Base-by-base conservation (phyloP, 1,139 yeast genomes). In the Kodamaea anthophila region DNA sequence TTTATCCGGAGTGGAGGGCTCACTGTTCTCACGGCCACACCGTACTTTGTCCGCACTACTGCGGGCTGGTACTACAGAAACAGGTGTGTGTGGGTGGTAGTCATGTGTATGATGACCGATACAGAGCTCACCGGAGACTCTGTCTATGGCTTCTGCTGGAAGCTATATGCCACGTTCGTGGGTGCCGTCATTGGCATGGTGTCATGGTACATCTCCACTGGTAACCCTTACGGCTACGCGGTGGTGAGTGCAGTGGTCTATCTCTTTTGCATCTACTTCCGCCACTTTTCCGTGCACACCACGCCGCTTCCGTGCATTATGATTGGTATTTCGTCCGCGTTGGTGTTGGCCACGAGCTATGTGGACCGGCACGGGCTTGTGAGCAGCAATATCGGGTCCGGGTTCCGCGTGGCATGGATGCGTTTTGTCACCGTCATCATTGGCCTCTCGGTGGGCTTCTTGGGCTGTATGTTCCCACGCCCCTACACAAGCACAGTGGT, bases 191-290 rank as follows among this genome's bases (percentile, higher is more conserved):
- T 50, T 3, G 67, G 65, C 4, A 43, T 58, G 51, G 54, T 57
- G 3, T 51, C 53, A 2, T 60, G 68, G 67, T 60, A 60, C 33
- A 53, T 61, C n/a, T 53, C 62, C 2, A 42, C 39, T 27, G 65
- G 65, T 5, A 61, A 58, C 32, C 46, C 47, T 21, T 59, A 58
- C 37, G 66, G 65, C 0, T 58, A 41, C 35, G 46, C 51, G 4
- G 55, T 46, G 2, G 67, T 60, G 1, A 45, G 53, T 5, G 60
- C 53, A 2, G 47, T 59, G 1, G 33, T 56, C 4, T 55, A 39
- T 38, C 33, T 53, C 5, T 49, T 47, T 30, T 32, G 56, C 23
- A 26, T 43, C 6, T 60, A 41, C 33, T 57, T 54, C 36, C 42
- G 66, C 10, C 66, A 59, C 37, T 60, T 58, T 40, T 48, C 65